Evolutionary conservation across 495 filamentous ascomycete genomes (phyloP), one percentile per base, ranked within the genome.

Genomic region (Halenospora varia): DNA sequence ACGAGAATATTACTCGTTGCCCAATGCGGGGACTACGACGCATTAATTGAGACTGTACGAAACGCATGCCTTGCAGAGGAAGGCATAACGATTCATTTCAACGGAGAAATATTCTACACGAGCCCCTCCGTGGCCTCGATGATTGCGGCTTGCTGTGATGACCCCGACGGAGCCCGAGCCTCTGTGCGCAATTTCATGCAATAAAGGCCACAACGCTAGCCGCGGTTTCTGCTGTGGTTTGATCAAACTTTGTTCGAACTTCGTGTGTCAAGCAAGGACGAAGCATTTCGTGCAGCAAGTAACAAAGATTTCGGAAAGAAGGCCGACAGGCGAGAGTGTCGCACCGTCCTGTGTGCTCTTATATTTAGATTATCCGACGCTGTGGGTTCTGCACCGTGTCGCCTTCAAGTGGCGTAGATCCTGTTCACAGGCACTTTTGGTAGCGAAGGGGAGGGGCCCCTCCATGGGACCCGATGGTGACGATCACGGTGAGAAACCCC

Each of bases 71-170:
- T n/a, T 20, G 22, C 29, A 48, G 3, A 18, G 11, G 47, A 57
- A 62, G 45, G 55, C 59, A 62, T 50, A 57, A 54, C 20, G 17
- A 26, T 52, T 62, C 59, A 62, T 57, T 62, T 58, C 55, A 23
- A 51, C 40, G 51, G 52, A 46, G 29, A 44, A 58, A 47, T 56
- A 61, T 44, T 49, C 8, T 25, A 41, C 58, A 55, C 46, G 45
- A 55, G 53, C 45, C 53, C 40, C 40, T 23, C 11, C 10, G 17
- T 29, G 44, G 24, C n/a, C 57, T 46, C n/a, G 42, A 9, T n/a
- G 15, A 13, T n/a, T n/a, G 29, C 29, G 4, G 50, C 23, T 47
- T 20, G 19, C 19, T 2, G 11, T 40, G 26, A 39, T 56, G 23
- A 25, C 25, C 47, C 58, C 52, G n/a, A 46, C 25, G 25, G 15